These are phyloP conservation scores for Cladosporium sp. DNA, from an alignment of 2,329 filamentous ascomycete species.

Conservation along the genomic window DNA sequence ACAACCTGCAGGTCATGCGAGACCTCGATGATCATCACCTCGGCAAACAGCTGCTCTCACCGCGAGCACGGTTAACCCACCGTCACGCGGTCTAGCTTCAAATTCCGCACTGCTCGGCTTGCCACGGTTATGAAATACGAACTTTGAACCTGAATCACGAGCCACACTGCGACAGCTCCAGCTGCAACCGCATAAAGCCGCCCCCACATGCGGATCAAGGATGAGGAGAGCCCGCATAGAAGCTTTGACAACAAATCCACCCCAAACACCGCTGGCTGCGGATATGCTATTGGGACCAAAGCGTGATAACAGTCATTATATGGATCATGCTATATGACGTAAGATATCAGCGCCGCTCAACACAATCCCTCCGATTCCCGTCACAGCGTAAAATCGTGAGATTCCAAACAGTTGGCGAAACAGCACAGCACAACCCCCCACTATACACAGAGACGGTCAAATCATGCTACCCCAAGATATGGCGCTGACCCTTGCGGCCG, in stretches of 20 bases:
- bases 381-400: background rate
- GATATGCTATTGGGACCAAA: background rate
- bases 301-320: background rate
- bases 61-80: background rate
- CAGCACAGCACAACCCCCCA: background rate
- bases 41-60: background rate
- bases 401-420: background rate
- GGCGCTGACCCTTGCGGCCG: background rate
- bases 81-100: too few relatives aligned
- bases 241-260: background rate
- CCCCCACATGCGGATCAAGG: background rate
- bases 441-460: background rate
- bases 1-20: background rate
- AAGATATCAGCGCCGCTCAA: background rate
- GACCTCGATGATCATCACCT: slow-evolving; percentile 8
- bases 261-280: background rate
- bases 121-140: too few relatives aligned
- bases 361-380: background rate
- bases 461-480: slow-evolving; percentile 5
- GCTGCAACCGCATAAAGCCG: background rate
- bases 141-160: too few relatives aligned
- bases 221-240: background rate
- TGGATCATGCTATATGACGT: slow-evolving; percentile 1
- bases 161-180: background rate
- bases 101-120: too few relatives aligned